Base-by-base conservation (phyloP, 208 protist species). In the Perkinsela sp. region DNA sequence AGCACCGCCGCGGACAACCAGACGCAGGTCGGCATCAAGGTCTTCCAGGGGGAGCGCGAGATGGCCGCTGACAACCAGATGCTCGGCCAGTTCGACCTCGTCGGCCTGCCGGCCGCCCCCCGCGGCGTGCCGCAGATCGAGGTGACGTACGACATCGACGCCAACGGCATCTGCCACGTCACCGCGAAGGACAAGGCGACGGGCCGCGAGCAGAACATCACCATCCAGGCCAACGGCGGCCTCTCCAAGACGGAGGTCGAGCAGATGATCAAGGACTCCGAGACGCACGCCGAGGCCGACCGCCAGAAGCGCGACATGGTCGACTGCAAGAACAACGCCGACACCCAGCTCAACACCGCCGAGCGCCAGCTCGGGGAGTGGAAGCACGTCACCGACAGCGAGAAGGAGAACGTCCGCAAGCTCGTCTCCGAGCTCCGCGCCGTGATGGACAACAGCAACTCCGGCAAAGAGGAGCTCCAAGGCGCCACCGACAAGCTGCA, bases 91-190 rank as follows among this genome's bases (percentile, higher is more conserved):
- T 97, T 97, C 73, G 85, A 94, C 29, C 80, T 97, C 0, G 68
- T 70, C 15, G 90, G 89, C 48, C 93, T 98, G 71, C 86, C 93
- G 0, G 82, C 86, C 15, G 88, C 90, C 0, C 89, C 89, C 48
- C 79, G 88, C 32, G 78, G 88, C 29, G 80, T 83, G 28, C 86
- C 93, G 28, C 77, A 96, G 78, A 90, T 98, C 31, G 93, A 97
- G 77, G 96, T 98, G 68, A 94, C 85, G 29, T 98, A 97, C 78
- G 94, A 97, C 77, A 95, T 98, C 73, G 94, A 98, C 79, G 92
- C 91, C 29, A 97, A 96, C 77, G 93, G 94, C 67, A 98, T 98
- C 79, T 85, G 97, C 66, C 93, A 96, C 74, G 96, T 98, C 2
- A 84, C 83, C 15, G 96, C 95, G 0, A 69, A 88, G 76, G 96